Conservation (phyloP, 352 stramenopile genomes). For the Phytophthora brassicae region DNA sequence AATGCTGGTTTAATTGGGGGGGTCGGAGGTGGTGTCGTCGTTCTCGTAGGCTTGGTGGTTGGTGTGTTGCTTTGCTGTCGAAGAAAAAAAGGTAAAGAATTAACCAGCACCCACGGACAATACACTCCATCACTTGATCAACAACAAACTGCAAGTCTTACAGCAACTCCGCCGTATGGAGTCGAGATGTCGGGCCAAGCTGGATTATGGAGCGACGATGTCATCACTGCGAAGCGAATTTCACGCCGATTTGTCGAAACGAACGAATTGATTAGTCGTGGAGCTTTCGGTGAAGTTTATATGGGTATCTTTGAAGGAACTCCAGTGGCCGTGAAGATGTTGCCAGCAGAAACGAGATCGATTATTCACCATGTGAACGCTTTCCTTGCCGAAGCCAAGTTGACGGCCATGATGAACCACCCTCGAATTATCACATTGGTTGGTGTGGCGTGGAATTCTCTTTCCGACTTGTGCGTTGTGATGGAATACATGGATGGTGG, state of each 20-base stretch:
- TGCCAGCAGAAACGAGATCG: constrained; percentile 15
- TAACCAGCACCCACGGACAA: neutral
- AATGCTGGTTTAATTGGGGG: neutral
- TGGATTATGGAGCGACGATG: constrained; percentile 24
- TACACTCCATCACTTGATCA: neutral
- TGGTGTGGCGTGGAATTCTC: constrained; percentile 50
- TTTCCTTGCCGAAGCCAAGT: constrained; percentile 18
- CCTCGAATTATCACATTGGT: constrained; percentile 44
- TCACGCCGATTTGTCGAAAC: no score
- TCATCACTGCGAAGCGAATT: constrained; percentile 29
- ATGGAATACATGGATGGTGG: constrained; percentile 52
- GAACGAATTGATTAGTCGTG: constrained; percentile 25
- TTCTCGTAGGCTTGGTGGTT: no score
- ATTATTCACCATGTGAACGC: constrained; percentile 36
- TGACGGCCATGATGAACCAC: constrained; percentile 32
- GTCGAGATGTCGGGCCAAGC: no score
- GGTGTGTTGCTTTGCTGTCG: neutral
- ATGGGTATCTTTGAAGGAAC: constrained; percentile 27
- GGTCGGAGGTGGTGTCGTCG: neutral
- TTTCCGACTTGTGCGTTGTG: constrained; percentile 38
- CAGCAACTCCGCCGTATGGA: neutral
- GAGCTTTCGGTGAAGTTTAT: constrained; percentile 41
- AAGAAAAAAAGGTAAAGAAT: neutral
- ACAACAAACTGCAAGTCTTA: neutral
- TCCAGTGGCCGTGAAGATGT: constrained; percentile 33